Base-by-base conservation (phyloP, 148 eudicot species). In the Camellia sinensis region DNA sequence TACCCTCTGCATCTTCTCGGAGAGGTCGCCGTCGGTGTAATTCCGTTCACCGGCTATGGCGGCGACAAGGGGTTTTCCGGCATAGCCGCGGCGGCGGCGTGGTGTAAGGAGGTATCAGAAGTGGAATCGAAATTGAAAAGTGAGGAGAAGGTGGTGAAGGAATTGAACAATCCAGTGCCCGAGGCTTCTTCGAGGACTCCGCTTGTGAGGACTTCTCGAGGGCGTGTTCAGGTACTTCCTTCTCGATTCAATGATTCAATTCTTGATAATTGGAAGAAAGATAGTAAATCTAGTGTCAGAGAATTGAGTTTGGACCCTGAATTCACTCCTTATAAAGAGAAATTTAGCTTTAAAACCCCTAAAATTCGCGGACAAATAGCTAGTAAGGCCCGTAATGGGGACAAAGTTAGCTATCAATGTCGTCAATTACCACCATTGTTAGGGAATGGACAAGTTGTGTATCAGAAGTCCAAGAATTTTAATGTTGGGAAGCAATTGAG, bases 251-350 rank as follows among this genome's bases (percentile, higher is more conserved):
- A 90, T 68, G 99, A 97, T 82, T 97, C 99, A 2, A 78, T 97
- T 74, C 85, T 97, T 12, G 99, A 91, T 91, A 92, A 97, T 85
- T 97, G 99, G 99, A 97, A 94, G 94, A 92, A 96, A 84, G 99
- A 92, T 79, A 79, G 76, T 87, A 91, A 79, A 60, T 76, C 73
- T 79, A 67, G 71, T 79, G 75, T 50, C 59, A 78, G 65, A 62
- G 87, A 89, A 2, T 75, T 64, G 66, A 73, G 59, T 56, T 71
- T 71, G 60, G 85, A 89, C 67, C 80, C 82, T 40, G 87, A 85
- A 19, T 78, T 76, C 43, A 73, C 52, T 40, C 84, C 87, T 50
- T 67, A 7, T 13, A 82, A 83, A 59, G 92, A 85, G 65, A 91
- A 88, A 72, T 77, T 78, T 43, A 79, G 83, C 50, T 53, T 60